Evolutionary conservation across 148 eudicot species (phyloP), one percentile per base, ranked within the genome.

Genomic region (Rhododendron henanense): DNA sequence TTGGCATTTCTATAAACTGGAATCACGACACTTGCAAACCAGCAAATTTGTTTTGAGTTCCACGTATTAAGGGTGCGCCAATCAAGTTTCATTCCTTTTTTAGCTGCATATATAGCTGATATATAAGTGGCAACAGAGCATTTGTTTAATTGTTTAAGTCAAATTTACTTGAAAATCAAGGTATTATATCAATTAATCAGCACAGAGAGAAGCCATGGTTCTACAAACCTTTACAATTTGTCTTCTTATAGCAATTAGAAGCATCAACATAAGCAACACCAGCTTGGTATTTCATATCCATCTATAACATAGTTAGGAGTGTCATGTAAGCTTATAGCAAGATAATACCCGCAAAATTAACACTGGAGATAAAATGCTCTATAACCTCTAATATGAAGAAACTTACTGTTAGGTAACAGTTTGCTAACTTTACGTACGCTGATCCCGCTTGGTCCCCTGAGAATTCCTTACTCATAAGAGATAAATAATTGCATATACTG

Each of bases 381-480:
- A 51, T 35, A 69, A n/a, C 41, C 48, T 35, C 18, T 28, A 59
- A 16, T 51, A 77, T 44, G 16, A 84, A 67, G 69, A 51, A 63
- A 81, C 61, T 81, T 84, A 88, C 93, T 88, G 88, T 91, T 16
- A 88, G 18, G 85, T 87, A 83, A 85, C 90, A 88, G 83, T 86
- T 87, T n/a, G 91, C 91, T 83, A 91, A 75, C 86, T 90, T 90
- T 45, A 90, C 65, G 81, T 90, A 87, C 1, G 81, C 84, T 5
- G 84, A 45, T 76, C 90, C 93, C 4, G 93, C 93, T 83, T 84
- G 91, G 78, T 91, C 93, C 93, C 91, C 93, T 90, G 87, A 83
- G 63, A 84, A 85, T 82, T 31, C 77, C 82, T 14, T 53, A n/a
- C n/a, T 47, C 50, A 63, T 25, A 65, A 53, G 13, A 86, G 14